A percentile compares a stretch with the other conserved stretches of the same genome.
phyloP scores from a whole-genome alignment of 306 rosid species.

The Dalbergia oliveri region DNA sequence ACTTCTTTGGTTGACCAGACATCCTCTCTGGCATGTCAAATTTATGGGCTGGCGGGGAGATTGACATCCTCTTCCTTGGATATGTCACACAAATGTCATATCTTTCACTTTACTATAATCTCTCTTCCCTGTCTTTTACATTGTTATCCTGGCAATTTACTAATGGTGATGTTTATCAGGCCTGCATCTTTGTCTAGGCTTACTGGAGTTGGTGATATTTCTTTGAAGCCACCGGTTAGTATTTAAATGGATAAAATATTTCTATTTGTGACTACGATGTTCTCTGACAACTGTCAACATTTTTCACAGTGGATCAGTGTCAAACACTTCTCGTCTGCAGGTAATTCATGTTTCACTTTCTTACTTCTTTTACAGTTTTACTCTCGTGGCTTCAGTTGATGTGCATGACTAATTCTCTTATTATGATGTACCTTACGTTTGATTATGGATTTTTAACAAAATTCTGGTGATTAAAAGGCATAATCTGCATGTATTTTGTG shows the following conservation, averaged over 20 bases:
- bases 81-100: slow-evolving; percentile 1
- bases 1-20: slow-evolving; percentile 27
- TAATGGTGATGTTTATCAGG: slow-evolving; percentile 69
- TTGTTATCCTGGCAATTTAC: slow-evolving; percentile 46
- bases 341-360: slow-evolving; percentile 54
- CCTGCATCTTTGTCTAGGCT: slow-evolving; percentile 53
- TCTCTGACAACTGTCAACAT: slow-evolving; percentile 48
- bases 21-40: slow-evolving; percentile 29
- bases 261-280: slow-evolving; percentile 32
- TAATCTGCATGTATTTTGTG: slow-evolving; percentile 12
- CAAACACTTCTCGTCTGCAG: slow-evolving; percentile 83
- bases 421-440: slow-evolving; percentile 19
- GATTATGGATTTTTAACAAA: slow-evolving; percentile 23
- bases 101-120: slow-evolving; percentile 12
- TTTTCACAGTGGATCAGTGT: slow-evolving; percentile 67
- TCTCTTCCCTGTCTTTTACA: slow-evolving; percentile 11
- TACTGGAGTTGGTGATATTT: slow-evolving; percentile 59
- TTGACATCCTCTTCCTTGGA: slow-evolving; percentile 30
- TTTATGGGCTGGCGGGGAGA: slow-evolving; percentile 17
- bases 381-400: slow-evolving; percentile 33
- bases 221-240: slow-evolving; percentile 72
- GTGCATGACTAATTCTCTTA: slow-evolving; percentile 34
- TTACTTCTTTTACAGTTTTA: slow-evolving; percentile 36
- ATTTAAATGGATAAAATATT: slow-evolving; percentile 44
- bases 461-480: slow-evolving; percentile 33